These are phyloP conservation scores for Penicillium alfredii DNA, from an alignment of 495 filamentous ascomycete species.

Conservation along the genomic window DNA sequence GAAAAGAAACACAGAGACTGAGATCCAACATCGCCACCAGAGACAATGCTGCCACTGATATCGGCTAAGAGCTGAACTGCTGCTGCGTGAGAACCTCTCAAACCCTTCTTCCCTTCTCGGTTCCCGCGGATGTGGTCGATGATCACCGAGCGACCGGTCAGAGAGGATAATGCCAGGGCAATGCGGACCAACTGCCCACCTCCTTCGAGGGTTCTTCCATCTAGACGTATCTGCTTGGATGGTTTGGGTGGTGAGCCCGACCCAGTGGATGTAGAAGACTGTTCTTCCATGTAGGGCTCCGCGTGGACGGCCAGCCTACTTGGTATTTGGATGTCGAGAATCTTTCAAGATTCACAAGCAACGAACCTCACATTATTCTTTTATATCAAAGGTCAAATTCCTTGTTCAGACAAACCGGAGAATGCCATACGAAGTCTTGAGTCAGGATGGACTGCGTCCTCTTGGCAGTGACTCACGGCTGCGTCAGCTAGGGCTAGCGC, in stretches of 20 bases:
- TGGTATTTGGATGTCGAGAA: too few relatives aligned
- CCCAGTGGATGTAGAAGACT: constrained; percentile 2
- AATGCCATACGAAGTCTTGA: background rate
- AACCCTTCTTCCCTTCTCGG: constrained; percentile 49
- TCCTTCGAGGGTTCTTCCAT: constrained; percentile 73
- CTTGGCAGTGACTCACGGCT: background rate
- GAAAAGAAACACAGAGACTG: constrained; percentile 49
- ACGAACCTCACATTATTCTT: too few relatives aligned
- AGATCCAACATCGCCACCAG: constrained; percentile 51
- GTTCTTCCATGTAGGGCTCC: too few relatives aligned
- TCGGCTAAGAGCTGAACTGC: constrained; percentile 59
- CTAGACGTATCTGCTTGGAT: constrained; percentile 38
- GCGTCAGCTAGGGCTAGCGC: too few relatives aligned
- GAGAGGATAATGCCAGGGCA: constrained; percentile 60
- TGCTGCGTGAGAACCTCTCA: constrained; percentile 71
- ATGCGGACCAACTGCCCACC: constrained; percentile 78
- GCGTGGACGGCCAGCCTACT: too few relatives aligned
- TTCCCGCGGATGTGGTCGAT: constrained; percentile 69
- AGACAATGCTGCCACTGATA: constrained; percentile 53
- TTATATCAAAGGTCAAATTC: too few relatives aligned
- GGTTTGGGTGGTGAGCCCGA: constrained; percentile 2
- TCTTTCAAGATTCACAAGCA: too few relatives aligned
- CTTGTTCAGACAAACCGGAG: too few relatives aligned
- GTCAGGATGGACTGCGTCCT: background rate
- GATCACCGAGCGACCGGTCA: constrained; percentile 57